Evolutionary conservation across 345 rosid genomes (phyloP).

Genomic region (Reutealis trisperma): DNA sequence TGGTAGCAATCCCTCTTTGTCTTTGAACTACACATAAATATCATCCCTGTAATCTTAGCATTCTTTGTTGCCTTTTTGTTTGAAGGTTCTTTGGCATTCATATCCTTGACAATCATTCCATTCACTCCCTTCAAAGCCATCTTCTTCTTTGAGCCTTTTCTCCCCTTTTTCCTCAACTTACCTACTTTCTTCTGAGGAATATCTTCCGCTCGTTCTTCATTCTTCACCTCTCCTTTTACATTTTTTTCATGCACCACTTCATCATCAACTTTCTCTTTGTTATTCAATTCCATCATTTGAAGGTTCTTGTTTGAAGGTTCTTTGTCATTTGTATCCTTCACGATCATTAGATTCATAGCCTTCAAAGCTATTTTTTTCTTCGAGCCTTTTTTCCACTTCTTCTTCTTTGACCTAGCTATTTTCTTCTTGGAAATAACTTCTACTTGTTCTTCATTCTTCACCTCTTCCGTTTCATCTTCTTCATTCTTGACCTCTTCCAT

Average conservation of each 20-base stretch:
- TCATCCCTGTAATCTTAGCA: constrained; percentile 25
- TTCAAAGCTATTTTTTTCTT: constrained; percentile 12
- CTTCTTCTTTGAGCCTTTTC: not conserved
- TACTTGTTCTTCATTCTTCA: constrained; percentile 12
- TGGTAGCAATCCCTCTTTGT: constrained; percentile 34
- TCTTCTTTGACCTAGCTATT: constrained; percentile 5
- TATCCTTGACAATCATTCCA: constrained; percentile 7
- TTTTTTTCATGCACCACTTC: not conserved
- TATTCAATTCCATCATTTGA: not conserved
- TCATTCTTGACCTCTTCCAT: not conserved
- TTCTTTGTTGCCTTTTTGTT: not conserved
- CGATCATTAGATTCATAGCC: constrained; percentile 6
- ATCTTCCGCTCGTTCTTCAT: constrained; percentile 8
- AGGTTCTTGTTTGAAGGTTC: constrained; percentile 5
- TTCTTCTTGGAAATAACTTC: constrained; percentile 20
- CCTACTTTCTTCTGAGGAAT: constrained; percentile 11
- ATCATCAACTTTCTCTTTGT: not conserved
- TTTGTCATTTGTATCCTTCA: not conserved
- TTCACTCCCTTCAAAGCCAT: constrained; percentile 2
- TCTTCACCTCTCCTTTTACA: constrained; percentile 1
- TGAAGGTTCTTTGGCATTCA: constrained; percentile 15
- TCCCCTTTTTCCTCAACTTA: constrained; percentile 13
- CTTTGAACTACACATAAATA: constrained; percentile 40
- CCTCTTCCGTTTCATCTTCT: constrained; percentile 6
- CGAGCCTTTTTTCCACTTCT: not conserved